Conservation (phyloP, 1,284 basidiomycete genomes). For the Rhodotorula sp. region DNA sequence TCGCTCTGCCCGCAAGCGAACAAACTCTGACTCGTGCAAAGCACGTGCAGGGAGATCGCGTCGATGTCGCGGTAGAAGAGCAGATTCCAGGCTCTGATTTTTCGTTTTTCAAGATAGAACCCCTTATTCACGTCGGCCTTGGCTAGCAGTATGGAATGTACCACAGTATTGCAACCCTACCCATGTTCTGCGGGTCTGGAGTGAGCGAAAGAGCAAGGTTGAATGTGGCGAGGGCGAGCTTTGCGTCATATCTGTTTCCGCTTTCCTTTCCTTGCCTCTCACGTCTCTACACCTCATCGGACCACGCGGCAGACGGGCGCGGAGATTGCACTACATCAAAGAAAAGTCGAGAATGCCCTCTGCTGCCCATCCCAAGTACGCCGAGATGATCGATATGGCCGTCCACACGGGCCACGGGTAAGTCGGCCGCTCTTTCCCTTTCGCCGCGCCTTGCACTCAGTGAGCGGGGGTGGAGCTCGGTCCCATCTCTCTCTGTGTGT, state of each 20-base stretch:
- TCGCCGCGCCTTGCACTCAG: not conserved
- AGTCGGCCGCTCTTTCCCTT: not conserved
- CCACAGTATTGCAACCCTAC: too few species aligned
- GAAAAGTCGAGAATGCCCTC: not conserved
- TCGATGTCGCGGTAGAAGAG: slow-evolving; percentile 20
- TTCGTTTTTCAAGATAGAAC: not conserved
- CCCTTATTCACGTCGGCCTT: not conserved
- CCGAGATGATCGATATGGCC: not conserved
- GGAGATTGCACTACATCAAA: not conserved
- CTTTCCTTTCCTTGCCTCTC: not conserved
- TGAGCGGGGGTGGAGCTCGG: not conserved
- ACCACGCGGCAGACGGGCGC: not conserved
- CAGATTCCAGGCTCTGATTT: not conserved
- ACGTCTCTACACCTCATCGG: not conserved
- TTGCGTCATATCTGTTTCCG: too few species aligned
- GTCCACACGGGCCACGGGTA: slow-evolving; percentile 1
- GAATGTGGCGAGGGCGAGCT: not conserved
- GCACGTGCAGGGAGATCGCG: slow-evolving; percentile 13
- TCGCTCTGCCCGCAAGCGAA: not conserved
- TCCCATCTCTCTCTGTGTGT: not conserved
- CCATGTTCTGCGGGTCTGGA: too few species aligned
- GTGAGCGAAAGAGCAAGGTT: not conserved
- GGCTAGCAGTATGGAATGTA: too few species aligned
- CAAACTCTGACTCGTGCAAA: not conserved
- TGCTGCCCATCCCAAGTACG: not conserved